Base-by-base conservation (phyloP, 1,284 basidiomycete species). In the Trichosporon sp. region DNA sequence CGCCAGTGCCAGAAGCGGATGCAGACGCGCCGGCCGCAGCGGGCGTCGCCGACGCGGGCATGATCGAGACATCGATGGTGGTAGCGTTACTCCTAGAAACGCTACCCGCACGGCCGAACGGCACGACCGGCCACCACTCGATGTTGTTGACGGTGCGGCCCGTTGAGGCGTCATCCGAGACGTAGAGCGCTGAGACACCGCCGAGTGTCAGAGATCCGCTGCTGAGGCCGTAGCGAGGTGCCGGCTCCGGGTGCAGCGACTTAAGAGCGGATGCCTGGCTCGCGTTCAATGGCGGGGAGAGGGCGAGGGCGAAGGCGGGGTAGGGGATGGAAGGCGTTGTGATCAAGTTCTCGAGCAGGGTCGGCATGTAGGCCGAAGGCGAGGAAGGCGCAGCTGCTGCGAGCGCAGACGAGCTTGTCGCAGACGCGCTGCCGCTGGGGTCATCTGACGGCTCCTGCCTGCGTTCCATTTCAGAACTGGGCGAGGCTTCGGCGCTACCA, bases 41-140 rank as follows among this genome's bases (percentile, higher is more conserved):
- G 16, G 51, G 46, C 19, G 32, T 32, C 19, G n/a, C n/a, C 7
- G 48, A 37, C 6, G 35, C 32, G 19, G 35, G 5, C 35, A 16
- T 32, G 12, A 19, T 35, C 16, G 51, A 26, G 11, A 14, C 51
- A 26, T 35, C n/a, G 66, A 37, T 19, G 14, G 26, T 35, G 1
- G 46, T 35, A 8, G 46, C 32, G 43, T 66, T 35, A 31, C 43
- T 51, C 40, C 26, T 40, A 10, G n/a, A 21, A 31, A 12, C 14
- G 26, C 26, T 38, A 19, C 63, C 69, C 4, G 68, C 35, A 11
- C 68, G 67, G 0, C 75, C 79, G 70, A 82, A 82, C 1, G 80
- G 81, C 1, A 81, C 72, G 4, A 82, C 80, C 12, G 77, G 74
- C 35, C 73, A 71, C 79, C 81, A 81, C 68, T 81, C 79, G 48